Conservation (phyloP, 139 green algal species). For the Limnomonas spitsbergensis region DNA sequence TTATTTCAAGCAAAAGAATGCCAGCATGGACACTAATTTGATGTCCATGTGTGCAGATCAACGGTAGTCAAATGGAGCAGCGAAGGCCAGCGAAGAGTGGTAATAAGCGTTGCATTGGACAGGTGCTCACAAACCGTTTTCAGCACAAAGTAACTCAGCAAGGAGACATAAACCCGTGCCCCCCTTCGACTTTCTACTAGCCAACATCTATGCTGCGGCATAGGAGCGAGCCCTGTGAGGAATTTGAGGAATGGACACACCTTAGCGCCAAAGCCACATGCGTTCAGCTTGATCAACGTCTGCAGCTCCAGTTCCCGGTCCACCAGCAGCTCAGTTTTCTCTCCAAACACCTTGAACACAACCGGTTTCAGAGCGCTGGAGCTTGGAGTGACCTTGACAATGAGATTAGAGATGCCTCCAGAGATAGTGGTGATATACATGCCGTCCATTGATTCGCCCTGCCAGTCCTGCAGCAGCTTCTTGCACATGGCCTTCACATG, state of each 20-base stretch:
- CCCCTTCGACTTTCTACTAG: neutral
- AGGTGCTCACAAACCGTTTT: no score
- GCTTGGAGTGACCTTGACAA: conserved; percentile 48
- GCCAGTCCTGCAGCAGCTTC: conserved; percentile 43
- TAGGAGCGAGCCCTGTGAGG: no score
- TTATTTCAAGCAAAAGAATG: no score
- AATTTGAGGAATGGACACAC: conserved; percentile 26
- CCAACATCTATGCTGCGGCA: no score
- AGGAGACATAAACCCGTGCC: neutral
- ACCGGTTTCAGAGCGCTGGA: conserved; percentile 42
- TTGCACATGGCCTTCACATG: conserved; percentile 30
- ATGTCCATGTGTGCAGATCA: no score
- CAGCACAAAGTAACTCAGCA: neutral
- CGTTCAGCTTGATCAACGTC: conserved; percentile 57
- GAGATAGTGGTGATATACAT: conserved; percentile 53
- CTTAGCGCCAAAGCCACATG: conserved; percentile 72
- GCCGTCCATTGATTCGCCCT: neutral
- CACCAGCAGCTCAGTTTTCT: conserved; percentile 85
- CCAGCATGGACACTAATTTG: no score
- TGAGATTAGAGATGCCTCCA: conserved; percentile 86
- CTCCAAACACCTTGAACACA: conserved; percentile 83
- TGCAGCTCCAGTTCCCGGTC: conserved; percentile 66
- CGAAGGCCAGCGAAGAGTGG: no score
- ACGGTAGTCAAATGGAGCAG: no score
- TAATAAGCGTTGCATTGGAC: no score